phyloP scores from a whole-genome alignment of 2,329 filamentous ascomycete genomes.

The Talaromyces pinophilus region DNA sequence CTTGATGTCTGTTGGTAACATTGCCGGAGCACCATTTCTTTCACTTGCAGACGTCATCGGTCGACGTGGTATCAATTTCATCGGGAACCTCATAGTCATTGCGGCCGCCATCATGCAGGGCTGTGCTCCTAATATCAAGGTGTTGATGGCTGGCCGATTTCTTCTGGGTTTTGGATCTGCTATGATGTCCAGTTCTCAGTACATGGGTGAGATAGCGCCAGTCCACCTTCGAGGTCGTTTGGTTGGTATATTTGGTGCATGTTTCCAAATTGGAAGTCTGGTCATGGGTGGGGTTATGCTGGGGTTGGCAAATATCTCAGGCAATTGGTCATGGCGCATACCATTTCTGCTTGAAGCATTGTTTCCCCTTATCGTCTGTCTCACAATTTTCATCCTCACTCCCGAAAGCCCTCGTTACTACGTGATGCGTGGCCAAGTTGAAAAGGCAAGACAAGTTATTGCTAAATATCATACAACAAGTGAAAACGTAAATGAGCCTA shows the following conservation, averaged over 20 bases:
- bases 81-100: slow-evolving; percentile 50
- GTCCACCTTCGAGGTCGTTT: slow-evolving; percentile 45
- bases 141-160: slow-evolving; percentile 44
- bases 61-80: slow-evolving; percentile 52
- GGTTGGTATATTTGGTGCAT: slow-evolving; percentile 52
- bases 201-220: slow-evolving; percentile 42
- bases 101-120: slow-evolving; percentile 47
- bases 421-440: slow-evolving; percentile 36
- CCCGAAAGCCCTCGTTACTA: slow-evolving; percentile 43
- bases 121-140: slow-evolving; percentile 30
- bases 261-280: slow-evolving; percentile 49
- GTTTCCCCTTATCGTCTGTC: slow-evolving; percentile 52
- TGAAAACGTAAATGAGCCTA: slow-evolving; percentile 43
- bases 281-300: slow-evolving; percentile 49
- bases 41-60: slow-evolving; percentile 55
- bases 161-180: slow-evolving; percentile 42
- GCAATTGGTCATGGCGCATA: slow-evolving; percentile 42
- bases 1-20: slow-evolving; percentile 51
- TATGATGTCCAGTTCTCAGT: slow-evolving; percentile 43
- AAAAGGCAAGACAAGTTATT: slow-evolving; percentile 39
- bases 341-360: slow-evolving; percentile 50
- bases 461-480: slow-evolving; percentile 48
- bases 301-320: slow-evolving; percentile 41
- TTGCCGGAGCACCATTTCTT: slow-evolving; percentile 54
- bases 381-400: slow-evolving; percentile 45